Evolutionary conservation across 108 stramenopile species (phyloP), one percentile per base, ranked within the genome.

Genomic region (Schizochytrium sp.): DNA sequence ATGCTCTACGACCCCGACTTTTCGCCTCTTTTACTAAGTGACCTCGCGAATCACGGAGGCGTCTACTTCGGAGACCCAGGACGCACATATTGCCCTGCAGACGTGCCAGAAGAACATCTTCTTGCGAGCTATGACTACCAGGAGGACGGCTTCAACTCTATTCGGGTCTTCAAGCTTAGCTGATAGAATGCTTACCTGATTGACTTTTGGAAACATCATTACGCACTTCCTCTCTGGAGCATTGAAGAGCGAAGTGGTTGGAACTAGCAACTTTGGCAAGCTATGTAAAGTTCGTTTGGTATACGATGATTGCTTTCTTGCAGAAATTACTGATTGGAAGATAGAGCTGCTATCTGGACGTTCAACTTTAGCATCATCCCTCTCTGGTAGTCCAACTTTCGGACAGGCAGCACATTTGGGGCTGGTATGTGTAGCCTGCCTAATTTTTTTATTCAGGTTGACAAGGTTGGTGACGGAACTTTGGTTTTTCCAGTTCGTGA

Each of bases 1-100:
- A 83, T 83, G 76, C 76, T 83, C n/a, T 83, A 83, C 76, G 76
- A 83, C 3, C 50, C 47, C 5, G 76, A 83, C 76, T 83, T 83
- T 83, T 49, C 76, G 76, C 50, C 76, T 13, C 19, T 53, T 5
- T 53, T 83, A 12, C 4, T 83, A 10, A n/a, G 28, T n/a, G 76
- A 49, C 10, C 76, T 83, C 15, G 50, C 47, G 53, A 2, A 55
- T 5, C 76, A 83, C 3, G 50, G 50, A 10, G 53, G 53, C 8
- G 76, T 83, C 50, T 55, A 55, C 47, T 49, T 83, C 28, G 76
- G 76, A 10, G 76, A 83, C 28, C 76, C 76, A n/a, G 76, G 76
- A 10, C 47, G 76, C 10, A 55, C 50, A 53, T 83, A 55, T 55
- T 83, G 76, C 76, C 76, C 76, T 53, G 42, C 10, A 7, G 76